Base-by-base conservation (phyloP, 257 asterid genomes). In the Nicotiana knightiana region DNA sequence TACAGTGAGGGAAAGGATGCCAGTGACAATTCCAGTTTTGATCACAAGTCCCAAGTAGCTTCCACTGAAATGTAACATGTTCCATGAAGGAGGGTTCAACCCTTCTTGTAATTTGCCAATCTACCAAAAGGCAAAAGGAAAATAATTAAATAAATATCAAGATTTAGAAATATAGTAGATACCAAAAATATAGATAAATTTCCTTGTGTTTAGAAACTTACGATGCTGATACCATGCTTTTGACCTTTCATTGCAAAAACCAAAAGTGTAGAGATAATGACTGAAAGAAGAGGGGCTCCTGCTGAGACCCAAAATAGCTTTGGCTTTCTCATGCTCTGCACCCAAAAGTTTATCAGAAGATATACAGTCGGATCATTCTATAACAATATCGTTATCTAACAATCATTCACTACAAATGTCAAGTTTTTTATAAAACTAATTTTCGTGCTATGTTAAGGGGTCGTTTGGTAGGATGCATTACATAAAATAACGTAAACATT, bases 261-360 rank as follows among this genome's bases (percentile, higher is more conserved):
- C 15, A 94, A 6, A 17, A 93, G 78, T 13, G 98, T 94, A 46
- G 98, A 91, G 65, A 94, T 85, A 79, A 93, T 84, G 6, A 94
- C 98, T 2, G 92, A 91, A 54, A 89, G 57, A 67, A 94, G 91
- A 71, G 98, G 98, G 32, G 97, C 98, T 66, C 98, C 97, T 9
- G 98, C 98, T 71, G 98, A 92, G 85, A 94, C 94, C 98, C 98
- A 94, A 82, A 94, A 93, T 73, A 94, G 87, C 85, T 88, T 92
- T 48, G 98, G 98, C 71, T 87, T 93, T 86, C 70, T 93, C 67
- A 92, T 89, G 84, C 98, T 86, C 98, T 94, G 32, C 9, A 26
- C 32, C 12, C 32, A 3, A 26, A 51, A 81, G 17, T 65, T 67
- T 66, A n/a, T 17, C 53, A 43, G 21, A 63, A 30, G 5, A n/a